A percentile compares a stretch with the other conserved stretches of the same genome.
phyloP scores from a whole-genome alignment of 2,329 filamentous ascomycete genomes.

The Cryoendolithus antarcticus region DNA sequence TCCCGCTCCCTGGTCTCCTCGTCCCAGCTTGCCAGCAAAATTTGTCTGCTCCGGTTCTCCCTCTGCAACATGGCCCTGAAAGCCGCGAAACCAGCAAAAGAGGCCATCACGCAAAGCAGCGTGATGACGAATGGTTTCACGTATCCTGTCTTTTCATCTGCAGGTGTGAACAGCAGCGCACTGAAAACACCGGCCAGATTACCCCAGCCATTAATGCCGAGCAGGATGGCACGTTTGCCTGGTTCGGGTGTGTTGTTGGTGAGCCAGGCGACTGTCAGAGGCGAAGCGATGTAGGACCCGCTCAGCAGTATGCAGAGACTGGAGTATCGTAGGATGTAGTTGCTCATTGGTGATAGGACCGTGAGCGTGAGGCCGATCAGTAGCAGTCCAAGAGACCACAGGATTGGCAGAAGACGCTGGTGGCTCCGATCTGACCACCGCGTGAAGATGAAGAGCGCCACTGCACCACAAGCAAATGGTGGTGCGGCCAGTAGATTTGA shows the following conservation, averaged over 20 bases:
- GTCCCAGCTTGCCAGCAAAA: constrained; percentile 16
- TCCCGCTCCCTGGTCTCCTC: constrained; percentile 30
- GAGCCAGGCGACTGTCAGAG: constrained; percentile 43
- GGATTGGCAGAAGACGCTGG: constrained; percentile 39
- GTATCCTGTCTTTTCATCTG: constrained; percentile 28
- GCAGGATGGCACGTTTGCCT: constrained; percentile 39
- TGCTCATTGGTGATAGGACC: constrained; percentile 34
- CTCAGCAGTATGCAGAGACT: constrained; percentile 36
- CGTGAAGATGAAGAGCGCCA: constrained; percentile 36
- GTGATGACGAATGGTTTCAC: constrained; percentile 32
- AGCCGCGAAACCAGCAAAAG: constrained; percentile 28
- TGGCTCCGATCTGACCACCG: constrained; percentile 34
- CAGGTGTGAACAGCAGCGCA: constrained; percentile 32
- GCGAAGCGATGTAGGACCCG: constrained; percentile 40
- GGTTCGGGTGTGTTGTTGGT: constrained; percentile 42
- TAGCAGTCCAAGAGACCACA: constrained; percentile 40
- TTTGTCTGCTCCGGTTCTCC: constrained; percentile 27
- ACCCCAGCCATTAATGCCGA: constrained; percentile 45
- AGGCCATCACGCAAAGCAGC: constrained; percentile 25
- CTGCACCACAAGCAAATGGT: constrained; percentile 46
- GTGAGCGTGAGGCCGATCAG: constrained; percentile 37
- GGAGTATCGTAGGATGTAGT: constrained; percentile 33
- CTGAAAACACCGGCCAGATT: constrained; percentile 36
- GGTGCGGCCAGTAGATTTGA: constrained; percentile 56
- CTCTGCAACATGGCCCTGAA: constrained; percentile 26